These are phyloP conservation scores for Elasticomyces elasticus DNA, from an alignment of 495 filamentous ascomycete genomes.

Conservation along the genomic window DNA sequence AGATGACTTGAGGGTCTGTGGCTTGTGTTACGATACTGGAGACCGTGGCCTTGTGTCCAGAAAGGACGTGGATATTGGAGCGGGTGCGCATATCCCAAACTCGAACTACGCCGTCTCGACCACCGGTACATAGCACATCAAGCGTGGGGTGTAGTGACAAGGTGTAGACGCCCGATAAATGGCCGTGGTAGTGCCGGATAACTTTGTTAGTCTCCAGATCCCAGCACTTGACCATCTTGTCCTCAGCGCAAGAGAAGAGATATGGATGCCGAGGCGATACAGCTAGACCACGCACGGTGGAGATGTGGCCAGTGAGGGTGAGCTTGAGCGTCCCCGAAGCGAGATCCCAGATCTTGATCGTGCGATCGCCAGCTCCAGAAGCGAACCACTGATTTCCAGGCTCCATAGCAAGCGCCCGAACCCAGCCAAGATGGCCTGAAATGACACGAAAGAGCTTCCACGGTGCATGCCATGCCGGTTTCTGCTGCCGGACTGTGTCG, in stretches of 20 bases:
- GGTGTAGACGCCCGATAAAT: constrained; percentile 92
- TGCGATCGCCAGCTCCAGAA: constrained; percentile 88
- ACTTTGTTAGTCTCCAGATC: constrained; percentile 98
- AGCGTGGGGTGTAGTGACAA: constrained; percentile 84
- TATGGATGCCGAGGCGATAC: constrained; percentile 93
- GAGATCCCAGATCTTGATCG: constrained; percentile 98
- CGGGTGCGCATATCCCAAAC: constrained; percentile 99
- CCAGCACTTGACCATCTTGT: constrained; percentile 99
- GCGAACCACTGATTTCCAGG: constrained; percentile 98
- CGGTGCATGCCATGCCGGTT: constrained; percentile 89
- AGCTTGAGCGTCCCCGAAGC: constrained; percentile 72
- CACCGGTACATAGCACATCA: constrained; percentile 89
- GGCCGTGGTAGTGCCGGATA: constrained; percentile 96
- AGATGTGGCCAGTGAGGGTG: constrained; percentile 94
- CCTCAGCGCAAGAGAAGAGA: constrained; percentile 93
- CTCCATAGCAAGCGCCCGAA: constrained; percentile 80
- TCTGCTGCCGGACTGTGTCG: constrained; percentile 60
- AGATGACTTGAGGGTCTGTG: constrained; percentile 92
- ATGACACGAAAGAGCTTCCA: constrained; percentile 99
- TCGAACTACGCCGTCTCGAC: constrained; percentile 83
- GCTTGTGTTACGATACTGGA: constrained; percentile 87
- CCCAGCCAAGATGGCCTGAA: constrained; percentile 94
- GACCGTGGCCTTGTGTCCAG: constrained; percentile 77
- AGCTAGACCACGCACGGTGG: constrained; percentile 85
- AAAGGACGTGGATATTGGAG: constrained; percentile 86